phyloP scores from a whole-genome alignment of 169 alveolate genomes.

The Theileria luwenshuni region DNA sequence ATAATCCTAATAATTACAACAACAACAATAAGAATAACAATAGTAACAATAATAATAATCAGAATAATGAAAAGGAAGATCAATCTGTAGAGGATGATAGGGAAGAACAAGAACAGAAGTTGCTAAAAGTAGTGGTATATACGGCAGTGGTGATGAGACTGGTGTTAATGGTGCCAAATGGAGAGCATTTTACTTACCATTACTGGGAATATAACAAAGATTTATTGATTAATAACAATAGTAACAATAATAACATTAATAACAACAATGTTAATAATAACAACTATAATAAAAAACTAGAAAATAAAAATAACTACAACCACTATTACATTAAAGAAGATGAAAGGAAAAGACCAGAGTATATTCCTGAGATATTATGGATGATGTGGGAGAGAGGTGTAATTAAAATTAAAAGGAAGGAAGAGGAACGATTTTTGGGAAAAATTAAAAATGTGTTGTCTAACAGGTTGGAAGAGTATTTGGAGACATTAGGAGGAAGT shows the following conservation, averaged over 20 bases:
- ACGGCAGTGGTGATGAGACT: constrained; percentile 39
- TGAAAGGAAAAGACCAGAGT: constrained; percentile 5
- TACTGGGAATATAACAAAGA: constrained; percentile 48
- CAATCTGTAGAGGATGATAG: neutral
- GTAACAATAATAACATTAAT: neutral
- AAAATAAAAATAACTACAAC: neutral
- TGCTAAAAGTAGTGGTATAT: constrained; percentile 12
- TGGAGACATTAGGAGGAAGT: too few species aligned
- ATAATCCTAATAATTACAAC: neutral
- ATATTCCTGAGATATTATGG: constrained; percentile 8
- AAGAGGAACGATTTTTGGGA: neutral
- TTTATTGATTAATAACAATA: neutral
- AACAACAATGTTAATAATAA: neutral
- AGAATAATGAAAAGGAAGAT: neutral
- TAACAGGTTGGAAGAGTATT: too few species aligned
- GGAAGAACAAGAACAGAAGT: constrained; percentile 1
- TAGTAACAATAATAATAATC: neutral
- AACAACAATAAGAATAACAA: neutral
- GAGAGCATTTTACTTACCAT: constrained; percentile 27
- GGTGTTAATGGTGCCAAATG: constrained; percentile 17
- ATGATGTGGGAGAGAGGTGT: neutral
- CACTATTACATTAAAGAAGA: neutral
- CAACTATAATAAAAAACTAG: neutral
- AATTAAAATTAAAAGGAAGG: neutral
- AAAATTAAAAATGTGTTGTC: neutral